Conservation (phyloP, 2,329 filamentous ascomycete genomes). For the Nemania sp. region DNA sequence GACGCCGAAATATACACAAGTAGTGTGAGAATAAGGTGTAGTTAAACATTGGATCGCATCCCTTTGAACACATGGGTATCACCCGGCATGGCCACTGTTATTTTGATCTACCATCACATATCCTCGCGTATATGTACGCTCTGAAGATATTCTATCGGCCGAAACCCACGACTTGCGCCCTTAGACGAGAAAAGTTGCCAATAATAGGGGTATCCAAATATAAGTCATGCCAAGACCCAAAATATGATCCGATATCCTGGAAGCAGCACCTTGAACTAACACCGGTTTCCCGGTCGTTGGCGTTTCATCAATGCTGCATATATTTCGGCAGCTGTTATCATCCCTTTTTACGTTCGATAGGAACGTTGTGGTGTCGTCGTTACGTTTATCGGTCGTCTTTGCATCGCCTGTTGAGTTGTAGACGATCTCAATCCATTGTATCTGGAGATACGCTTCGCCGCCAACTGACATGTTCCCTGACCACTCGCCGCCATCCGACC, state of each 20-base stretch:
- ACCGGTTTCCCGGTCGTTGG: constrained; percentile 55
- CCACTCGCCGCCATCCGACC: constrained; percentile 71
- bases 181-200: constrained; percentile 39
- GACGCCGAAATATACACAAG: background rate
- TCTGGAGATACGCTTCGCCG: constrained; percentile 65
- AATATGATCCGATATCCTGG: constrained; percentile 39
- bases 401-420: constrained; percentile 58
- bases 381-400: constrained; percentile 35
- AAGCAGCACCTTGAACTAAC: constrained; percentile 48
- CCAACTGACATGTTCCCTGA: constrained; percentile 67
- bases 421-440: constrained; percentile 73
- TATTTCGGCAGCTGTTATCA: constrained; percentile 42
- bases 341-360: constrained; percentile 36
- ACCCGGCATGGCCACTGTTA: constrained; percentile 2
- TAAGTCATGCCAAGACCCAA: constrained; percentile 37
- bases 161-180: background rate
- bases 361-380: background rate
- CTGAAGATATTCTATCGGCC: background rate
- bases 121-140: background rate
- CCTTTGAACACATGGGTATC: background rate
- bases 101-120: constrained; percentile 14
- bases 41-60: background rate
- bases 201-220: constrained; percentile 44
- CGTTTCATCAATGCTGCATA: constrained; percentile 54
- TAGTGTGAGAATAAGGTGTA: background rate